Evolutionary conservation across 768 basidiomycete genomes (phyloP).

Genomic region (Boletus rufocinnamomeus): DNA sequence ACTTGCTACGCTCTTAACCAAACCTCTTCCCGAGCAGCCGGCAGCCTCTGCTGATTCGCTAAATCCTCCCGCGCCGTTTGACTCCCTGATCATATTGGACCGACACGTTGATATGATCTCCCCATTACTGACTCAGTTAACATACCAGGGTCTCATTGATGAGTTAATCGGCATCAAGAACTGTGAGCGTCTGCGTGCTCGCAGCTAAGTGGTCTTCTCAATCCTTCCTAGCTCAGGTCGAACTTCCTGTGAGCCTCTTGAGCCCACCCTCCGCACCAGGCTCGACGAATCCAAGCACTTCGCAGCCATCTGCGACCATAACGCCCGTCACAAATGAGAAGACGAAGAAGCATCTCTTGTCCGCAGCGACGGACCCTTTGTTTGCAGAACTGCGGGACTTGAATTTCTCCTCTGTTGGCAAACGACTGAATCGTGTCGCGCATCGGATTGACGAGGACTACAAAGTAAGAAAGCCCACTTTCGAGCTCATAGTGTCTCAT

Average conservation of each 20-base stretch:
- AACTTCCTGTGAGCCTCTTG: slow-evolving; percentile 73
- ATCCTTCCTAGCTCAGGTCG: slow-evolving; percentile 62
- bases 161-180: slow-evolving; percentile 90
- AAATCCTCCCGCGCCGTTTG: slow-evolving; percentile 62
- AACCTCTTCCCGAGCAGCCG: slow-evolving; percentile 49
- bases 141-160: slow-evolving; percentile 95
- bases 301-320: slow-evolving; percentile 46
- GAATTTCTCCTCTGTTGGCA: slow-evolving; percentile 90
- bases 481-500: slow-evolving; percentile 3
- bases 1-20: slow-evolving; percentile 69
- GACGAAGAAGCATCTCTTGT: slow-evolving; percentile 87
- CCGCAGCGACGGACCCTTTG: slow-evolving; percentile 76
- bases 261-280: slow-evolving; percentile 53
- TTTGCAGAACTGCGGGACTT: slow-evolving; percentile 83
- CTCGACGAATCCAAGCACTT: slow-evolving; percentile 39
- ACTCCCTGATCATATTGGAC: slow-evolving; percentile 87
- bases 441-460: slow-evolving; percentile 89
- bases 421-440: slow-evolving; percentile 77
- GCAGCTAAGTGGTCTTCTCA: slow-evolving; percentile 1
- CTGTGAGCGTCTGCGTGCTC: slow-evolving; percentile 51
- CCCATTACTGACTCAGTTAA: slow-evolving; percentile 91
- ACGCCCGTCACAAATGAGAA: slow-evolving; percentile 68
- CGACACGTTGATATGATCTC: slow-evolving; percentile 94
- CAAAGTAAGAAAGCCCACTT: slow-evolving; percentile 52
- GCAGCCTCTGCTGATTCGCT: slow-evolving; percentile 43